These are phyloP conservation scores for Porphyridium purpureum DNA, from an alignment of 23 red algal species.

Conservation along the genomic window DNA sequence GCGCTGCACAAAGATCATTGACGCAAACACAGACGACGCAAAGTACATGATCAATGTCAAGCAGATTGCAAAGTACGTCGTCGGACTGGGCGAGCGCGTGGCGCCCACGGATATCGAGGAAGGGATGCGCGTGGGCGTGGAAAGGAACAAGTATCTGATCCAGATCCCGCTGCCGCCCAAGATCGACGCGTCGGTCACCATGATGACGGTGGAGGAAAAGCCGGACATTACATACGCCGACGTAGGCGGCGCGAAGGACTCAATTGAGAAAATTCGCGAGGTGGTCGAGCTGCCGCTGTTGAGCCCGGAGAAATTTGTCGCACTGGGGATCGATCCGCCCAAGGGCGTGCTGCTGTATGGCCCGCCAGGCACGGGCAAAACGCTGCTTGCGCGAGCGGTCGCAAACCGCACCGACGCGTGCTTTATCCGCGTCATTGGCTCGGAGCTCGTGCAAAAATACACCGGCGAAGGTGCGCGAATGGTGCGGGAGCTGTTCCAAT, in stretches of 20 bases:
- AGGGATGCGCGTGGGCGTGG: constrained; percentile 98
- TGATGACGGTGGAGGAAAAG: constrained; percentile 99
- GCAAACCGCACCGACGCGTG: constrained; percentile 95
- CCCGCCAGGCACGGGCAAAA: constrained; percentile 94
- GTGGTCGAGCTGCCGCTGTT: constrained; percentile 95
- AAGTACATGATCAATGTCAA: constrained; percentile 99
- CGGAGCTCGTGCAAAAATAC: constrained; percentile 98
- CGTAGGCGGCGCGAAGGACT: constrained; percentile 86
- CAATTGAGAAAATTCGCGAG: constrained; percentile 93
- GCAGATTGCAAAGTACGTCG: constrained; percentile 99
- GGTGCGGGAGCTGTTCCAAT: constrained; percentile 93
- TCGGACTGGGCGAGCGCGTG: constrained; percentile 79
- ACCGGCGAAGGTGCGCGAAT: constrained; percentile 96
- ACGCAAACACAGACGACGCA: constrained; percentile 44
- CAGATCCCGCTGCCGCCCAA: constrained; percentile 98
- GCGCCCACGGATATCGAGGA: constrained; percentile 98
- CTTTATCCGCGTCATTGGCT: constrained; percentile 98
- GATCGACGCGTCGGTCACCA: constrained; percentile 95
- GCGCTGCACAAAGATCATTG: constrained; percentile 97
- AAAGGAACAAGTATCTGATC: constrained; percentile 98
- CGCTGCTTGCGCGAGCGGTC: constrained; percentile 86
- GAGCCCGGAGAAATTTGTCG: constrained; percentile 93
- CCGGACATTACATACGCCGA: constrained; percentile 97
- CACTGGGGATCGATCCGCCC: constrained; percentile 92
- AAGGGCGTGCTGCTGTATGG: constrained; percentile 97